Evolutionary conservation across 495 filamentous ascomycete species (phyloP).

Genomic region (Penicillium lagena): DNA sequence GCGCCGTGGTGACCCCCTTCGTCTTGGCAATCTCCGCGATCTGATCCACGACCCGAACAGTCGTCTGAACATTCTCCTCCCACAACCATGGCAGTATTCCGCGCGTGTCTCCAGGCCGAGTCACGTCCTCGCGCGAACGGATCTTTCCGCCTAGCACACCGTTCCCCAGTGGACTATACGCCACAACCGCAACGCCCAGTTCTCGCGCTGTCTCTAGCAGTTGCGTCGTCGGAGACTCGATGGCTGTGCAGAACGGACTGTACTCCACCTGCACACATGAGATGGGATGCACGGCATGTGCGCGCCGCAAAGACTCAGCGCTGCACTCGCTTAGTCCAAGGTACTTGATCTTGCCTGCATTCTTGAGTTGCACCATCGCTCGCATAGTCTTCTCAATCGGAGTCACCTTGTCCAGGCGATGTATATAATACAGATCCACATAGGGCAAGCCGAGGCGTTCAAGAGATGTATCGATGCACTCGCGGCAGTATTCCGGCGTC

Average conservation of each 20-base stretch:
- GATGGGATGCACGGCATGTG: constrained; percentile 52
- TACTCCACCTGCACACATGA: constrained; percentile 64
- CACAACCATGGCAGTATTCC: constrained; percentile 37
- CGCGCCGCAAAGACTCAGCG: constrained; percentile 53
- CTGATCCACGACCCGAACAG: constrained; percentile 37
- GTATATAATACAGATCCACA: constrained; percentile 59
- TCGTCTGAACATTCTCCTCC: constrained; percentile 45
- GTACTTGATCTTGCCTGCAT: constrained; percentile 52
- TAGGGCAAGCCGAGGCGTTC: constrained; percentile 41
- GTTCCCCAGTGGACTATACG: constrained; percentile 54
- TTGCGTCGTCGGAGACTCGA: constrained; percentile 42
- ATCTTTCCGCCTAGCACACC: constrained; percentile 49
- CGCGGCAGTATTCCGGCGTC: constrained; percentile 46
- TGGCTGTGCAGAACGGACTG: constrained; percentile 50
- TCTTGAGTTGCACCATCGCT: constrained; percentile 42
- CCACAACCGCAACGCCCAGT: constrained; percentile 56
- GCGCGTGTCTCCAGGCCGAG: constrained; percentile 30
- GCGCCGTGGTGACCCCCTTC: constrained; percentile 41
- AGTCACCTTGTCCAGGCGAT: constrained; percentile 33
- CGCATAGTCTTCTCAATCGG: constrained; percentile 61
- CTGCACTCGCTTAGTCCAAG: constrained; percentile 55
- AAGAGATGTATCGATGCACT: constrained; percentile 45
- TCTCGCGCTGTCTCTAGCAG: constrained; percentile 54
- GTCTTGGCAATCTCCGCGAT: constrained; percentile 36
- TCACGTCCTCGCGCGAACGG: constrained; percentile 40